phyloP scores from a whole-genome alignment of 2,329 filamentous ascomycete species.

The Stagonosporopsis rhizophila region DNA sequence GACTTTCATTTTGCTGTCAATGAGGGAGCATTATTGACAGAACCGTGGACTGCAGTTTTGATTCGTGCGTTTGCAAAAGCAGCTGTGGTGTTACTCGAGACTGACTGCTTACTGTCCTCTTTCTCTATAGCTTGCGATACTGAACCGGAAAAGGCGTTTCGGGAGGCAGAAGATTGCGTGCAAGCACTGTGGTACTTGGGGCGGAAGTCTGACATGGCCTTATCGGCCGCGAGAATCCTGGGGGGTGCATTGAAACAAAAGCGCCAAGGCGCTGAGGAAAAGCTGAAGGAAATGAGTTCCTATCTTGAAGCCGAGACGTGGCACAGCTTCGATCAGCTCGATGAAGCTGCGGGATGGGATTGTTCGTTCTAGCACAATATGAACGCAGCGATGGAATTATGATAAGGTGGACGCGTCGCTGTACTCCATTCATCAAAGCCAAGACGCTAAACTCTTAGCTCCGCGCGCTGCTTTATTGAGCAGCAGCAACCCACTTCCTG shows the following conservation, averaged over 20 bases:
- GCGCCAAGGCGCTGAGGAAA: slow-evolving; percentile 31
- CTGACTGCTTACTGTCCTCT: slow-evolving; percentile 29
- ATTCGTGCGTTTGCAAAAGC: slow-evolving; percentile 62
- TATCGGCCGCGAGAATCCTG: slow-evolving; percentile 50
- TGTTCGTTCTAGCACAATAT: slow-evolving; percentile 20
- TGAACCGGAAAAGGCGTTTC: slow-evolving; percentile 39
- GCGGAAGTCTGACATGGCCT: slow-evolving; percentile 62
- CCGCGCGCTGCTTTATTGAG: too few relatives aligned
- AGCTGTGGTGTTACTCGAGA: slow-evolving; percentile 51
- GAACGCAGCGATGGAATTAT: not conserved
- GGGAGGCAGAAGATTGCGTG: slow-evolving; percentile 58
- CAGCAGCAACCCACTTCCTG: not conserved
- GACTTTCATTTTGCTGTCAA: slow-evolving; percentile 63
- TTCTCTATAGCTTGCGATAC: not conserved
- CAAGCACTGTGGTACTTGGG: slow-evolving; percentile 63
- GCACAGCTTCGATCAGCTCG: slow-evolving; percentile 32
- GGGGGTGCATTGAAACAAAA: slow-evolving; percentile 43
- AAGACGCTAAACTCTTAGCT: not conserved
- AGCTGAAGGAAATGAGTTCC: slow-evolving; percentile 32
- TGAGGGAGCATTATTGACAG: slow-evolving; percentile 64
- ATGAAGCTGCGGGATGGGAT: slow-evolving; percentile 27
- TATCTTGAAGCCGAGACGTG: slow-evolving; percentile 38
- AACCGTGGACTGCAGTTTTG: slow-evolving; percentile 66
- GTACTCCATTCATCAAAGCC: not conserved
- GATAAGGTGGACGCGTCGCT: not conserved